A percentile compares a stretch with the other conserved stretches of the same genome.
Conservation (phyloP, 768 basidiomycete genomes). For the Kwoniella heveanensis region DNA sequence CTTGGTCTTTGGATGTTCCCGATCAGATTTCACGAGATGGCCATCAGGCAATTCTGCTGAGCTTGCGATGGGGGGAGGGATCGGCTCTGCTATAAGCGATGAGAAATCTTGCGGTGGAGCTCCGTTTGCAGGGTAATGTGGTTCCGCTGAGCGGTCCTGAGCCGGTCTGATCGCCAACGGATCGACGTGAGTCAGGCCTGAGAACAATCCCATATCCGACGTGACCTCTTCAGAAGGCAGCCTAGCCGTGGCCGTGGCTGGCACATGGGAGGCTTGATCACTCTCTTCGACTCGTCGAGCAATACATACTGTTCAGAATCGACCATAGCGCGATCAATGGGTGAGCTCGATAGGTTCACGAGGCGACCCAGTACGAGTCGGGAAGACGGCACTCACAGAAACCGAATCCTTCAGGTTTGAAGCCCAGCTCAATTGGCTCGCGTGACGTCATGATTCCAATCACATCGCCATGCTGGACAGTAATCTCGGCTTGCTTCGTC, state of each 20-base stretch:
- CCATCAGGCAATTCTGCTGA: no score
- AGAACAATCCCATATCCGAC: not conserved
- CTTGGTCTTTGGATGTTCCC: not conserved
- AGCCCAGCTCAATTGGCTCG: conserved; percentile 33
- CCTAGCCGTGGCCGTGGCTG: not conserved
- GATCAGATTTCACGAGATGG: no score
- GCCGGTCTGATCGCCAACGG: no score
- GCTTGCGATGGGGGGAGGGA: no score
- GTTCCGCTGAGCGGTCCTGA: no score
- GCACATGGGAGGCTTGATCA: not conserved
- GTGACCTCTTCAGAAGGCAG: not conserved
- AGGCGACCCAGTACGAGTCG: no score
- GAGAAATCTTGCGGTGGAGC: no score
- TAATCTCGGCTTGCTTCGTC: conserved; percentile 28
- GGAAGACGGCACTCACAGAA: conserved; percentile 44
- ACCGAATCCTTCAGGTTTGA: conserved; percentile 43
- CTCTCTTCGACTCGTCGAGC: conserved; percentile 33
- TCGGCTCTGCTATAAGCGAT: no score
- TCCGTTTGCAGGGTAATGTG: no score
- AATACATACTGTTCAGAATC: conserved; percentile 49
- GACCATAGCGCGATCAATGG: no score
- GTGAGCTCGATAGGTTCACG: no score
- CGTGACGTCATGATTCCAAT: conserved; percentile 33
- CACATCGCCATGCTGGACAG: conserved; percentile 49
- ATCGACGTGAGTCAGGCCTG: no score